These are phyloP conservation scores for Lycium ferocissimum DNA, from an alignment of 257 asterid genomes.

Conservation along the genomic window DNA sequence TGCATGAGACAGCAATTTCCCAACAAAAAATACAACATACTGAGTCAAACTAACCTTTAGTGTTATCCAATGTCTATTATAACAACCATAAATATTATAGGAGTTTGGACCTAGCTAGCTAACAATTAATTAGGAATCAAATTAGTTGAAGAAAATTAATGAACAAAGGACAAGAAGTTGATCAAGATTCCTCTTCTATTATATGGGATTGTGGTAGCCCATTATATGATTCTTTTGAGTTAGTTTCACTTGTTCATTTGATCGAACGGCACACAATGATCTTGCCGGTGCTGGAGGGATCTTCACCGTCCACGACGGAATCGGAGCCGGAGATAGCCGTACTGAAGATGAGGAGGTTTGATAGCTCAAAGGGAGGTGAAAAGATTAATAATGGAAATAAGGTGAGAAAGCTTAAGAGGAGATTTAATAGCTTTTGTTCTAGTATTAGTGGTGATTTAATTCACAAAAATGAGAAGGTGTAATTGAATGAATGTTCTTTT, in stretches of 20 bases:
- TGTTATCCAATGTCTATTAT: background rate
- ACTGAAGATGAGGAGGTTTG: background rate
- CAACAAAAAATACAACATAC: background rate
- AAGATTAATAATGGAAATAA: constrained; percentile 14
- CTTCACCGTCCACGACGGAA: background rate
- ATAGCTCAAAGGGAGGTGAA: background rate
- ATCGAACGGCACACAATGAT: constrained; percentile 47
- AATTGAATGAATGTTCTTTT: background rate
- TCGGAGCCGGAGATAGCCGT: background rate
- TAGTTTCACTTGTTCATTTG: constrained; percentile 42
- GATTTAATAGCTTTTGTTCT: constrained; percentile 10
- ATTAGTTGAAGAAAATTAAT: constrained; percentile 23
- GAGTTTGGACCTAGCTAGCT: background rate
- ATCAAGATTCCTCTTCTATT: background rate
- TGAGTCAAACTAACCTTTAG: background rate
- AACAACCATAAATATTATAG: background rate
- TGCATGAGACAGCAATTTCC: background rate
- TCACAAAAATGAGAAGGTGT: background rate
- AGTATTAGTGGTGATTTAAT: background rate
- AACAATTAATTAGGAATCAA: background rate
- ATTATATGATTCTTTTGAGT: constrained; percentile 59
- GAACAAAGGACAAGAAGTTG: constrained; percentile 32
- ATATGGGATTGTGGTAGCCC: constrained; percentile 67
- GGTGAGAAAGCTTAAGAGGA: constrained; percentile 30
- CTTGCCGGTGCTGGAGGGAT: constrained; percentile 17